Evolutionary conservation across 495 filamentous ascomycete genomes (phyloP), one percentile per base, ranked within the genome.

Genomic region (Xylaria nigripes): DNA sequence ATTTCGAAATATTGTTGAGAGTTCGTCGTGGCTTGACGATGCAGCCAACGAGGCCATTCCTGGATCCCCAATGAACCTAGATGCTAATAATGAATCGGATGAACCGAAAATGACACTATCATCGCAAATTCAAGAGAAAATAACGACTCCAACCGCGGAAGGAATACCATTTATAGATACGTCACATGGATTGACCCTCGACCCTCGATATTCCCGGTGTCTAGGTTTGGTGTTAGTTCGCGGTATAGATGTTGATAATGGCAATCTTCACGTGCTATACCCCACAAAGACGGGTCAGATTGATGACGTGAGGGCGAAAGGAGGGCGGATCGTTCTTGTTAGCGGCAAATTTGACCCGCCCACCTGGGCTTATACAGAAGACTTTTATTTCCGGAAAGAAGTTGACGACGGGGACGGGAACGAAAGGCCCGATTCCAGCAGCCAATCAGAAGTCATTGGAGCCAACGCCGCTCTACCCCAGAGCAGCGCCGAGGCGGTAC

Each of bases 301-400:
- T 13, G 57, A 68, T 43, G 61, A 62, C 2, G 55, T 65, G 2
- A 61, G 49, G 1, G 42, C 61, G 3, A 57, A 23, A 0, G 73
- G 67, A 10, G 64, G 67, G 23, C 57, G 70, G 22, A 64, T 82
- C 25, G 76, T 81, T 3, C 66, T 83, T n/a, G 72, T 85, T 6
- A 72, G 72, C 40, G 81, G 81, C 3, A 78, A 72, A 63, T 77
- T 81, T 42, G 80, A 82, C 54, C 64, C 77, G 9, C 81, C 81
- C 2, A 74, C 63, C 9, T 85, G 80, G 81, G 77, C 76, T 12
- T 82, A 81, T 51, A 71, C 70, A 1, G 80, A 83, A 57, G 74
- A 77, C 15, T 47, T 80, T 5, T 68, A 72, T 43, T 52, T 58
- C 47, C 54, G 49, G 24, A 25, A 54, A 9, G 32, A 58, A n/a